These are phyloP conservation scores for Talaromyces borbonicus DNA, from an alignment of 495 filamentous ascomycete genomes.

Conservation along the genomic window DNA sequence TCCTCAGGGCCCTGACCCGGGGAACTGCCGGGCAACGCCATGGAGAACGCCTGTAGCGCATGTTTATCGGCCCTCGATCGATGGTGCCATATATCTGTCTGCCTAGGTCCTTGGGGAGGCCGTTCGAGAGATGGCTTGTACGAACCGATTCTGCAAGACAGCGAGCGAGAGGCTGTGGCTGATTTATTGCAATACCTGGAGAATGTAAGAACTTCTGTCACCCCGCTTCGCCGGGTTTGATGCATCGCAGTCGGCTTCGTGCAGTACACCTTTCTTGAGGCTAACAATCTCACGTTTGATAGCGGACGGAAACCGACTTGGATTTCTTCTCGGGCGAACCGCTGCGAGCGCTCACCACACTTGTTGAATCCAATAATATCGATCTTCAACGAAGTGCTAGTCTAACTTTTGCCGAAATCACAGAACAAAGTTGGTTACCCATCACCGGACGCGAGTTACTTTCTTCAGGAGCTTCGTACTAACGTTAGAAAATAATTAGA, in stretches of 20 bases:
- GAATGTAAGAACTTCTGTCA: conserved; percentile 52
- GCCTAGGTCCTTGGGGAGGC: conserved; percentile 45
- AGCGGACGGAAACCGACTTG: conserved; percentile 82
- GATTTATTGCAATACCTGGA: conserved; percentile 92
- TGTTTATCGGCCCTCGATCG: conserved; percentile 36
- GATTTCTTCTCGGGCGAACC: conserved; percentile 91
- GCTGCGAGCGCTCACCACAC: conserved; percentile 84
- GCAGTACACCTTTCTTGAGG: too few relatives aligned
- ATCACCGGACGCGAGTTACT: neutral
- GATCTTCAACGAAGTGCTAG: conserved; percentile 95
- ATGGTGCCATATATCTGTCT: conserved; percentile 40
- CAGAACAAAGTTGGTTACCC: conserved; percentile 74
- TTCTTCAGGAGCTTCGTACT: conserved; percentile 6
- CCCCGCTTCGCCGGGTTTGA: neutral
- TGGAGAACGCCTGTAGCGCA: conserved; percentile 32
- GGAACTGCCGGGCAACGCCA: conserved; percentile 27
- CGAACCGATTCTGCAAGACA: conserved; percentile 90
- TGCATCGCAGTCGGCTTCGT: conserved; percentile 4
- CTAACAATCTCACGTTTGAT: too few relatives aligned
- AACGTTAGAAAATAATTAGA: conserved; percentile 40
- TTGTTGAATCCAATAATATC: conserved; percentile 98
- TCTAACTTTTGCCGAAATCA: conserved; percentile 98
- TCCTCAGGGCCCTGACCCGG: conserved; percentile 22
- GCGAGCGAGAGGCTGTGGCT: conserved; percentile 93
- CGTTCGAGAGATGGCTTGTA: conserved; percentile 89